Evolutionary conservation across 1,284 basidiomycete genomes (phyloP), one percentile per base, ranked within the genome.

Genomic region (Pterulicium gracile): DNA sequence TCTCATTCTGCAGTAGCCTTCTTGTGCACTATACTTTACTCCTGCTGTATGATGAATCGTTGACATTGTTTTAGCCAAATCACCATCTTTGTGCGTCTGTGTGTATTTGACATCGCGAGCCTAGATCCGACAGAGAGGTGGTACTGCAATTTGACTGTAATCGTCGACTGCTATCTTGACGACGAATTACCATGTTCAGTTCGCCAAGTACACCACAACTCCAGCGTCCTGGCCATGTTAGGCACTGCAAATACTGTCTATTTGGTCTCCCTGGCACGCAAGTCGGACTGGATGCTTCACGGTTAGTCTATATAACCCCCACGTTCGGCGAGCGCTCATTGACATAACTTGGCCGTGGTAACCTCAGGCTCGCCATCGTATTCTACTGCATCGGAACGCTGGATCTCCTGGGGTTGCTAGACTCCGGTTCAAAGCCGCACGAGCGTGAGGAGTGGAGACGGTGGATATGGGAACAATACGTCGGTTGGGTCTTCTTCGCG

Each of bases 381-480:
- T 94, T 88, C 66, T 94, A 94, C 58, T 88, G 84, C 53, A 66
- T 94, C 13, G 83, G 87, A 1, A 75, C 77, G 0, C 64, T 94
- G 21, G 90, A 92, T 57, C 64, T 94, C 14, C 69, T 89, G 4
- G 79, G 73, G 5, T 58, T 69, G 0, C 56, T 88, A 2, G 58
- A 73, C 7, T 61, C 65, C 3, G 73, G 74, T 50, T 70, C 70
- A 3, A 70, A 58, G 3, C 57, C 67, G 5, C 55, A 58, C 3
- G 79, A 88, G 48, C 73, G 76, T n/a, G 62, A 72, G 24, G 61
- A 58, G 2, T 93, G 88, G 86, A 69, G 66, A 47, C 70, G 79
- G 46, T 96, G 93, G 92, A 76, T 97, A 43, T 96, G 92, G 88
- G 73, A 72, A 13, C 81, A 93, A 59, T 87, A 93, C 55, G 73